Evolutionary conservation across 2,329 filamentous ascomycete genomes (phyloP), one percentile per base, ranked within the genome.

Genomic region (Nothomitra cinnamomea): DNA sequence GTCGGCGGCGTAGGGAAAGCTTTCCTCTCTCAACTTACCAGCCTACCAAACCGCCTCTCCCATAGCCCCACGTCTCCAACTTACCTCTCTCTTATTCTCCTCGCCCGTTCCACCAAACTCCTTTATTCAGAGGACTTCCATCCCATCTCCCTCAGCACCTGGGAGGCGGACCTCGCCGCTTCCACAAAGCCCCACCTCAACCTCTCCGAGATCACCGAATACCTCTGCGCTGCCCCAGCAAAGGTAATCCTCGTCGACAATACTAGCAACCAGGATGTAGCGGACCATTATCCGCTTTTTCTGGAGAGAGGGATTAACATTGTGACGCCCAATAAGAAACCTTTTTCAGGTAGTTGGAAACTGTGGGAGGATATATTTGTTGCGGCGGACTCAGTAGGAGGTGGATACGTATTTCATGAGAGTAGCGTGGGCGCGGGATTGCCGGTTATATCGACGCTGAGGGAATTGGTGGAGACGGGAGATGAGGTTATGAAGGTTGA

Each of bases 321-420:
- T 61, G 87, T 96, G 25, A 98, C 92, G 0, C 89, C 92, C 43
- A 98, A 96, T 76, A 98, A 98, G 75, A 98, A 98, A 71, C 90
- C 85, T 13, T 98, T 98, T 70, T 94, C 87, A 0, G 82, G 85
- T 55, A 80, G 79, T 47, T 81, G 86, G 62, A 74, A 80, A 60
- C 73, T 95, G 54, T 98, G 90, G 89, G 78, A 86, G 63, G 79
- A 85, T 58, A 95, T 98, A 64, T 94, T 94, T 68, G 70, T 73
- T 2, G 77, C 86, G 1, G 83, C 88, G 1, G 67, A 70, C 35
- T 66, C 68, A 10, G 57, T 59, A n/a, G 59, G 64, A 17, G 62
- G 60, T 19, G 72, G 75, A 43, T 85, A 87, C 64, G 76, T 96
- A 56, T 96, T 92, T 75, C 92, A 98, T 67, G 92, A 98, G 71